phyloP scores from a whole-genome alignment of 83 land plant genomes.

The Picea abies region DNA sequence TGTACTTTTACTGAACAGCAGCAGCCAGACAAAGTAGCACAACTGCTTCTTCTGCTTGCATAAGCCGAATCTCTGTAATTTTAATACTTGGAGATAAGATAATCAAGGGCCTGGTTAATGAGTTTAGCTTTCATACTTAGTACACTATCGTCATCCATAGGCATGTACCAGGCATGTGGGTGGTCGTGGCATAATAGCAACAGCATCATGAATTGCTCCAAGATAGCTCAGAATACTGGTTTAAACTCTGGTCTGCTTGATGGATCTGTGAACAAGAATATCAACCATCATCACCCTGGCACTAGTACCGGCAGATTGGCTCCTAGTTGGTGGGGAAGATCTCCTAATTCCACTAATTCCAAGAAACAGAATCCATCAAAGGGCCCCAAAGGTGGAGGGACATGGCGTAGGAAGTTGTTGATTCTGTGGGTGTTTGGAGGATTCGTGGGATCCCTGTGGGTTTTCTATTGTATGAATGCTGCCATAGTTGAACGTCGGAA shows the following conservation, averaged over 20 bases:
- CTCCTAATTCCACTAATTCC: neutral
- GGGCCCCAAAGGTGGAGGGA: conserved; percentile 24
- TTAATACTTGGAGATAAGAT: neutral
- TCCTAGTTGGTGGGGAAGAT: neutral
- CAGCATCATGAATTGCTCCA: neutral
- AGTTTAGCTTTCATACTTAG: neutral
- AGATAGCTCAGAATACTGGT: neutral
- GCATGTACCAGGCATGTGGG: conserved; percentile 15
- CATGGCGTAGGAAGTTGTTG: conserved; percentile 50
- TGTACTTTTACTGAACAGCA: neutral
- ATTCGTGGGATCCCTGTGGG: conserved; percentile 30
- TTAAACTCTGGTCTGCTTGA: neutral
- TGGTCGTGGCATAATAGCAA: neutral
- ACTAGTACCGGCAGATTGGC: neutral
- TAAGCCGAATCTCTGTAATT: conserved; percentile 1
- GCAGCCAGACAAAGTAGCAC: neutral
- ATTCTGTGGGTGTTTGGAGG: conserved; percentile 38
- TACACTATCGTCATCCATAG: neutral
- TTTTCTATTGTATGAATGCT: conserved; percentile 57
- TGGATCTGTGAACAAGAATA: neutral
- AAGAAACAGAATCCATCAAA: conserved; percentile 10
- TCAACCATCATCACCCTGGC: neutral
- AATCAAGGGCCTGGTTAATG: neutral
- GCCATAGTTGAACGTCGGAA: conserved; percentile 53
- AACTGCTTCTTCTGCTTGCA: neutral